These are phyloP conservation scores for Solanum lycopersicoides DNA, from an alignment of 257 asterid genomes.

Conservation along the genomic window DNA sequence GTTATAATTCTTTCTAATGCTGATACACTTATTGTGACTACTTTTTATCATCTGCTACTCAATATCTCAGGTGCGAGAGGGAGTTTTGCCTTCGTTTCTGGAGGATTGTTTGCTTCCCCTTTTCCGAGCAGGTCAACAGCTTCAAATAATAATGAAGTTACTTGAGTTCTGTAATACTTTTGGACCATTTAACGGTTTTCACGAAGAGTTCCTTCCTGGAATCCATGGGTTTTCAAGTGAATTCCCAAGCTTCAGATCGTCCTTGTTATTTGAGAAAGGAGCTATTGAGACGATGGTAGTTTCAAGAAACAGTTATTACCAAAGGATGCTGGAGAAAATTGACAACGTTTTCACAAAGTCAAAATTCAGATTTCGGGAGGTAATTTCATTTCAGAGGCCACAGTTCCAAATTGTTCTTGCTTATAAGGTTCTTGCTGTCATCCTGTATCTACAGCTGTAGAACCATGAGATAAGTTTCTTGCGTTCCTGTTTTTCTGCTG, in stretches of 20 bases:
- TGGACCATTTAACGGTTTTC: constrained; percentile 33
- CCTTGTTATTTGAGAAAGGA: constrained; percentile 68
- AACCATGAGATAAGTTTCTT: not conserved
- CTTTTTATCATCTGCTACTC: constrained; percentile 7
- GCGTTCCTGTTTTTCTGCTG: not conserved
- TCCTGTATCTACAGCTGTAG: not conserved
- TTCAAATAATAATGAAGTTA: constrained; percentile 79
- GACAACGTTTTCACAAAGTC: constrained; percentile 42
- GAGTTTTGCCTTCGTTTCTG: constrained; percentile 81
- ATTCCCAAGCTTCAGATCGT: constrained; percentile 45
- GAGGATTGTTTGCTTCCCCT: constrained; percentile 68
- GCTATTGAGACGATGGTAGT: constrained; percentile 43
- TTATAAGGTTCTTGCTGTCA: not conserved
- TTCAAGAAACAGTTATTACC: constrained; percentile 58
- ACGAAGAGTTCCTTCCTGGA: constrained; percentile 59
- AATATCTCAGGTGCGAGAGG: constrained; percentile 65
- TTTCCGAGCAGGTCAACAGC: constrained; percentile 96
- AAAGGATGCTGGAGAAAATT: constrained; percentile 64
- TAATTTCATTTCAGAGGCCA: constrained; percentile 13
- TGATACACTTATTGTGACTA: constrained; percentile 8
- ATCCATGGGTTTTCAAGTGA: constrained; percentile 39
- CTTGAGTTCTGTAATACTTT: constrained; percentile 53
- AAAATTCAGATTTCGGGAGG: constrained; percentile 60
- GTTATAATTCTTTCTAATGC: not conserved
- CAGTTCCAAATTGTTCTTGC: not conserved